A percentile compares a stretch with the other conserved stretches of the same genome.
Conservation (phyloP, 2,329 filamentous ascomycete genomes). For the Fusarium liriodendri region DNA sequence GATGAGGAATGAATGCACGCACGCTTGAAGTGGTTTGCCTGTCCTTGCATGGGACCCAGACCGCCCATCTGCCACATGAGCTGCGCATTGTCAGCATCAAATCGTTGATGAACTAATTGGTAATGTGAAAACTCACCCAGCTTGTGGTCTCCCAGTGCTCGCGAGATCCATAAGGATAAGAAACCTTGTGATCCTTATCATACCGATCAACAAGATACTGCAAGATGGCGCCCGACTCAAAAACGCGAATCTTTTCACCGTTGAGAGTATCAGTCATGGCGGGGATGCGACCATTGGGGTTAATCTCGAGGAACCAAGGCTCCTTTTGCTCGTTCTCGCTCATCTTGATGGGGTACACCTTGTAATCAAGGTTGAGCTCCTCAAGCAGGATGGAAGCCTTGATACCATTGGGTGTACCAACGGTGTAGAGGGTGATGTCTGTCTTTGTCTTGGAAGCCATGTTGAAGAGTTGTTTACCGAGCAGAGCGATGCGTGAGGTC, state of each 20-base stretch:
- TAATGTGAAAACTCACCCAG: slow-evolving; percentile 67
- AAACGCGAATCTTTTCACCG: slow-evolving; percentile 78
- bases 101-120: background rate
- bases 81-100: slow-evolving; percentile 44
- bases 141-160: slow-evolving; percentile 85
- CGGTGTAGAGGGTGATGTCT: slow-evolving; percentile 84
- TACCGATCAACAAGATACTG: slow-evolving; percentile 87
- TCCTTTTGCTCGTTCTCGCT: slow-evolving; percentile 83
- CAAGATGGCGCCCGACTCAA: slow-evolving; percentile 86
- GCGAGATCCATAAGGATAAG: slow-evolving; percentile 76
- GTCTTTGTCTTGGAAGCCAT: slow-evolving; percentile 54
- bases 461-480: slow-evolving; percentile 42
- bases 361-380: slow-evolving; percentile 86
- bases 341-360: slow-evolving; percentile 77
- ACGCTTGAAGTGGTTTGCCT: slow-evolving; percentile 86
- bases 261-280: slow-evolving; percentile 86
- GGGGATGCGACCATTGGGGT: slow-evolving; percentile 92
- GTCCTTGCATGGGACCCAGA: slow-evolving; percentile 82
- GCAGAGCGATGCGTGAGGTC: slow-evolving; percentile 41
- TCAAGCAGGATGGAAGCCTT: slow-evolving; percentile 89
- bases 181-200: slow-evolving; percentile 84
- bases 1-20: slow-evolving; percentile 30
- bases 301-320: slow-evolving; percentile 89
- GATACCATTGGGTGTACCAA: slow-evolving; percentile 88
- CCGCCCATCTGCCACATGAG: slow-evolving; percentile 83